Percentiles rank a stretch among this genome's conserved stretches.
These are phyloP conservation scores for Xylaria sp. DNA, from an alignment of 2,329 filamentous ascomycete species.

Conservation along the genomic window DNA sequence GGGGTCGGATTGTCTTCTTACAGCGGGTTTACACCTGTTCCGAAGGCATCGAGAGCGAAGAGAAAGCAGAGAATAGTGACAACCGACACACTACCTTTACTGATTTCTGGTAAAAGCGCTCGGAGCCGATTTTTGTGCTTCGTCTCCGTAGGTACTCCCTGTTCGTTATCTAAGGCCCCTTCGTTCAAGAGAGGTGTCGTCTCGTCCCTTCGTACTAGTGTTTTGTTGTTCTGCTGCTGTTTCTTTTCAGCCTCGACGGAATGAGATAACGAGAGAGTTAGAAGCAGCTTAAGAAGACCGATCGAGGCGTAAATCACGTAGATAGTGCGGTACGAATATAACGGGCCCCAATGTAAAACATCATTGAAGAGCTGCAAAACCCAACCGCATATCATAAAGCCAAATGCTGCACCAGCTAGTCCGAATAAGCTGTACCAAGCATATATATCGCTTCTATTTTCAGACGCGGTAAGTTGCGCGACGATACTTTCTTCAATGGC, in stretches of 20 bases:
- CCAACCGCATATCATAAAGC: conserved; percentile 68
- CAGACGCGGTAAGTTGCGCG: conserved; percentile 62
- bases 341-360: conserved; percentile 39
- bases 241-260: conserved; percentile 50
- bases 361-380: conserved; percentile 61
- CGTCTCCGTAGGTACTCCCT: conserved; percentile 2
- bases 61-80: conserved; percentile 72
- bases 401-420: conserved; percentile 68
- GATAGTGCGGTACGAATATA: conserved; percentile 51
- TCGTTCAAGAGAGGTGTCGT: conserved; percentile 39
- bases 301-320: conserved; percentile 68
- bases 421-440: conserved; percentile 71
- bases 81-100: conserved; percentile 53
- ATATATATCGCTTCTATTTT: conserved; percentile 64
- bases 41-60: conserved; percentile 51
- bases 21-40: conserved; percentile 74
- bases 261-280: conserved; percentile 60
- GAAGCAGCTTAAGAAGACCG: conserved; percentile 65
- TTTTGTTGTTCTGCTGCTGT: conserved; percentile 29
- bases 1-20: conserved; percentile 57
- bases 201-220: conserved; percentile 31
- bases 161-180: background rate
- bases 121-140: conserved; percentile 31
- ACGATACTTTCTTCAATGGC: conserved; percentile 70
- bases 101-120: conserved; percentile 64